These are phyloP conservation scores for Rhizopogon rudus DNA, from an alignment of 768 basidiomycete species.

Conservation along the genomic window DNA sequence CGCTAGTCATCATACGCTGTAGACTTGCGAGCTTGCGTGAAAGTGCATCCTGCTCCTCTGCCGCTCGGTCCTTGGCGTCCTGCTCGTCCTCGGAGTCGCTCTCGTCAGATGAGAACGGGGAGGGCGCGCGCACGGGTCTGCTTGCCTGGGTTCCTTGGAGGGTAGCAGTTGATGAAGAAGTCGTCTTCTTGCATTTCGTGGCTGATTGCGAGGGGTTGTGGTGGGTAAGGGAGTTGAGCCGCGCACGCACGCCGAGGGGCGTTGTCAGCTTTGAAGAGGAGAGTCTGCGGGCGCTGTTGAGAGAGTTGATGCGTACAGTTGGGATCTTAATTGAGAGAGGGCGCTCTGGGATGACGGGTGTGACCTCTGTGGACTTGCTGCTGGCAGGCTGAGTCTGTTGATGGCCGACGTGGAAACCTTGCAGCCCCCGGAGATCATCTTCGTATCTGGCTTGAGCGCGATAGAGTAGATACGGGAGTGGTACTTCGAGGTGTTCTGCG, in stretches of 20 bases:
- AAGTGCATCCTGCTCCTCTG: slow-evolving; percentile 64
- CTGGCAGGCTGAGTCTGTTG: slow-evolving; percentile 25
- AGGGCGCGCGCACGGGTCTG: slow-evolving; percentile 33
- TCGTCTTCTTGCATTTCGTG: slow-evolving; percentile 37
- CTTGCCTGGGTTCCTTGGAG: slow-evolving; percentile 47
- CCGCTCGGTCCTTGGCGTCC: slow-evolving; percentile 49
- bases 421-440: slow-evolving; percentile 76
- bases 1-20: slow-evolving; percentile 68
- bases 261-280: slow-evolving; percentile 42
- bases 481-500: slow-evolving; percentile 73
- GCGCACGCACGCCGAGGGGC: slow-evolving; percentile 63
- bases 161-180: slow-evolving; percentile 70
- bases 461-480: slow-evolving; percentile 80
- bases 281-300: slow-evolving; percentile 16
- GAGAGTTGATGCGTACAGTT: neutral
- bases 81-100: slow-evolving; percentile 55
- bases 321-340: neutral
- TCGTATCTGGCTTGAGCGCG: slow-evolving; percentile 81
- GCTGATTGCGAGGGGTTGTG: slow-evolving; percentile 39
- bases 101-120: slow-evolving; percentile 52
- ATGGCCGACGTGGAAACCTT: slow-evolving; percentile 53
- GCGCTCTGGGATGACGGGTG: slow-evolving; percentile 9
- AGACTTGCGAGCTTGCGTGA: slow-evolving; percentile 65
- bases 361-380: slow-evolving; percentile 12
- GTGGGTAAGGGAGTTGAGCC: slow-evolving; percentile 62